phyloP scores from a whole-genome alignment of 768 basidiomycete species.

The Favolaschia claudopus region DNA sequence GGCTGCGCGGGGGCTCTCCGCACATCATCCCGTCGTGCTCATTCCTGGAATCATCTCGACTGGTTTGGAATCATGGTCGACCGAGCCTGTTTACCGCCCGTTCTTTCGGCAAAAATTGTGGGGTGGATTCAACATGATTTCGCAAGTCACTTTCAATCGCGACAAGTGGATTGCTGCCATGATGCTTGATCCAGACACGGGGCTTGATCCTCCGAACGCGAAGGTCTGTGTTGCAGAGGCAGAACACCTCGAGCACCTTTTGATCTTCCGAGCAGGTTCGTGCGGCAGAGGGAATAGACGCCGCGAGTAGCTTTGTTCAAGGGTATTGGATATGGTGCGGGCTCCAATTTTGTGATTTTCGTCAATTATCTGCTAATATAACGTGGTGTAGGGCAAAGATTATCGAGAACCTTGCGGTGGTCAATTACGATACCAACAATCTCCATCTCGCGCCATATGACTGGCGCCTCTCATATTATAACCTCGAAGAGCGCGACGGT shows the following conservation, averaged over 20 bases:
- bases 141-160: conserved; percentile 82
- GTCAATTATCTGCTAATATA: background rate
- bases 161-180: conserved; percentile 91
- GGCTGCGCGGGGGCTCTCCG: conserved; percentile 67
- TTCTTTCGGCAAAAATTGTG: conserved; percentile 93
- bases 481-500: conserved; percentile 90
- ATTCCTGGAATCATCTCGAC: conserved; percentile 92
- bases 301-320: conserved; percentile 84
- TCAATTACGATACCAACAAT: conserved; percentile 94
- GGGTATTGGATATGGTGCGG: conserved; percentile 94
- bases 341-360: background rate
- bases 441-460: conserved; percentile 87
- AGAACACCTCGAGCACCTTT: conserved; percentile 83
- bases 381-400: conserved; percentile 75
- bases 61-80: conserved; percentile 94
- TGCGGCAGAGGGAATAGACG: conserved; percentile 92
- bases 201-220: conserved; percentile 84
- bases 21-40: conserved; percentile 82
- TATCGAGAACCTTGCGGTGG: conserved; percentile 91
- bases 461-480: conserved; percentile 88
- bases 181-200: conserved; percentile 90
- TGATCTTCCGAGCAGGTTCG: no score
- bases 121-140: conserved; percentile 84
- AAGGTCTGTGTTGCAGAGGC: conserved; percentile 94
- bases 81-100: conserved; percentile 79